Evolutionary conservation across 78 protist species (phyloP).

Genomic region (slime mould (Dictyostelium discoideum)): DNA sequence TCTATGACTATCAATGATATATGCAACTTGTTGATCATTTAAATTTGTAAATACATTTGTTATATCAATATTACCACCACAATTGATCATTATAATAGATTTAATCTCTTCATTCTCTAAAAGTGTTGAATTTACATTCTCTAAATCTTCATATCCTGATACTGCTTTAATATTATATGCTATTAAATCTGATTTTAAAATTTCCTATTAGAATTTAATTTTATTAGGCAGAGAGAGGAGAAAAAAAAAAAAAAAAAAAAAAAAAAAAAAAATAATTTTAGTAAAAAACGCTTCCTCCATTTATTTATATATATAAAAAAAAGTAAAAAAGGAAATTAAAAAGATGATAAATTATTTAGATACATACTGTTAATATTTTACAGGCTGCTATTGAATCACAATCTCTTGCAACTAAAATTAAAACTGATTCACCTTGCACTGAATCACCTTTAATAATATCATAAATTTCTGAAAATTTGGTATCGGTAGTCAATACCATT

Average conservation of each 20-base stretch:
- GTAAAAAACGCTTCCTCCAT: too few species aligned
- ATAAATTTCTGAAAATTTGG: constrained; percentile 61
- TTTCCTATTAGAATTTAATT: constrained; percentile 12
- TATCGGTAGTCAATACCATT: constrained; percentile 55
- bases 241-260: too few species aligned
- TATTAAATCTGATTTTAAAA: constrained; percentile 67
- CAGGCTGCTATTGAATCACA: constrained; percentile 74
- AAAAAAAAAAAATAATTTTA: too few species aligned
- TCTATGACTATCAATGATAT: constrained; percentile 78
- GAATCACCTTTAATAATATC: constrained; percentile 36
- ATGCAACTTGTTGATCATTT: constrained; percentile 34
- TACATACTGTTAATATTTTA: constrained; percentile 62
- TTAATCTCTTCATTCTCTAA: constrained; percentile 50
- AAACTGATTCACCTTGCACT: constrained; percentile 59
- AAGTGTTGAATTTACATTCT: constrained; percentile 16
- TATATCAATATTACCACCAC: constrained; percentile 77
- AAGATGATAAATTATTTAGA: background rate
- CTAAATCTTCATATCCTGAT: constrained; percentile 9
- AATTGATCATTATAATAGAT: constrained; percentile 70
- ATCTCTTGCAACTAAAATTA: constrained; percentile 68
- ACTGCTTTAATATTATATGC: constrained; percentile 62
- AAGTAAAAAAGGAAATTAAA: too few species aligned
- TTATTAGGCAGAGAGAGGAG: too few species aligned
- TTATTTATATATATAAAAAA: too few species aligned
- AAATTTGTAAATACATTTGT: constrained; percentile 27